phyloP scores from a whole-genome alignment of 371 early-diverging fungal species.

The Rhizomucor miehei region DNA sequence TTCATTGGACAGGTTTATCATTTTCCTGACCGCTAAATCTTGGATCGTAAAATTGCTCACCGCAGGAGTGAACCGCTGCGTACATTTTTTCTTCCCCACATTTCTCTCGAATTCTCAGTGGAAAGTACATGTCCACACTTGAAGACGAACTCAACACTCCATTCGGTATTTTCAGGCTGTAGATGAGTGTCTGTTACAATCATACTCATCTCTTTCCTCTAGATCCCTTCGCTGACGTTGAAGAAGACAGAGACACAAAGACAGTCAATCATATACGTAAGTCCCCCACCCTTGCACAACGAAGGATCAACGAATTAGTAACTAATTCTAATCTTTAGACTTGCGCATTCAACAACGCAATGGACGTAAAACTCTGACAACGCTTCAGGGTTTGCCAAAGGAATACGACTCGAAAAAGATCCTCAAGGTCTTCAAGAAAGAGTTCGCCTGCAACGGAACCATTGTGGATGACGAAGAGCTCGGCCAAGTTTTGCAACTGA shows the following conservation, averaged over 20 bases:
- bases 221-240: conserved; percentile 86
- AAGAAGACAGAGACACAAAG: conserved; percentile 55
- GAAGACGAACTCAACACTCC: conserved; percentile 19
- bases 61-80: too few relatives aligned
- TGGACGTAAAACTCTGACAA: conserved; percentile 95
- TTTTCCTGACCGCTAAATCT: too few relatives aligned
- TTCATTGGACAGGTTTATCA: too few relatives aligned
- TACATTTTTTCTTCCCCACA: too few relatives aligned
- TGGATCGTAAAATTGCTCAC: too few relatives aligned
- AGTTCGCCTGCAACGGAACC: conserved; percentile 95
- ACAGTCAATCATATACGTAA: conserved; percentile 74
- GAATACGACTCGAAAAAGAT: conserved; percentile 86
- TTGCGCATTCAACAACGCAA: conserved; percentile 97
- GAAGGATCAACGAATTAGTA: neutral
- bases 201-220: conserved; percentile 3
- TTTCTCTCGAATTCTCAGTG: neutral
- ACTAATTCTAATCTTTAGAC: conserved; percentile 45
- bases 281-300: conserved; percentile 18
- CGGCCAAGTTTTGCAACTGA: conserved; percentile 89
- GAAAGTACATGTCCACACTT: conserved; percentile 11
- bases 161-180: conserved; percentile 9
- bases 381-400: conserved; percentile 54
- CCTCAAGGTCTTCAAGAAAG: conserved; percentile 92
- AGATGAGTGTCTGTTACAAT: neutral
- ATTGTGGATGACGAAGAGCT: conserved; percentile 88